Conservation (phyloP, 345 rosid genomes). For the Eucalyptus pauciflora region DNA sequence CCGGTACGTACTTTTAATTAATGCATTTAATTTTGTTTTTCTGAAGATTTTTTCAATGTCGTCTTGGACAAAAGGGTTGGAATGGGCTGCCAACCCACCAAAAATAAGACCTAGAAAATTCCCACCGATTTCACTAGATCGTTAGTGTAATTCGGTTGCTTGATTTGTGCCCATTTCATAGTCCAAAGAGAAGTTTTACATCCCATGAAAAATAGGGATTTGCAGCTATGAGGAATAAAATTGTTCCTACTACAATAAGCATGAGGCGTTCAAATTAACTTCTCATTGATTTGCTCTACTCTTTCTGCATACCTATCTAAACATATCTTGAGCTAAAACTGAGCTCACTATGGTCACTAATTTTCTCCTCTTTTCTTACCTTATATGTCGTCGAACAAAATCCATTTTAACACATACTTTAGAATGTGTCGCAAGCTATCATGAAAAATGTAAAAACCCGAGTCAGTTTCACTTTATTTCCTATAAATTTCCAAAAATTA, state of each 20-base stretch:
- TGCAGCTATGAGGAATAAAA: too few relatives aligned
- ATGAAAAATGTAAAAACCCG: not conserved
- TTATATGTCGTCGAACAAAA: not conserved
- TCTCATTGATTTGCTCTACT: not conserved
- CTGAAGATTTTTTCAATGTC: not conserved
- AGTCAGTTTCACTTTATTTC: not conserved
- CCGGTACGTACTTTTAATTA: rapidly evolving
- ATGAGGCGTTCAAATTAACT: not conserved
- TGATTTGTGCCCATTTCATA: too few relatives aligned
- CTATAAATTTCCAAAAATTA: not conserved
- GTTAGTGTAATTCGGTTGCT: rapidly evolving
- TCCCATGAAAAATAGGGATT: too few relatives aligned
- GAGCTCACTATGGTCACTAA: rapidly evolving
- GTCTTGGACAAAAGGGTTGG: not conserved
- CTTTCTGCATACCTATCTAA: not conserved
- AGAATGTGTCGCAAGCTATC: rapidly evolving
- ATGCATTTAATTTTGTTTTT: rapidly evolving
- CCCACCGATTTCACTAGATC: not conserved
- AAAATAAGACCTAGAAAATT: not conserved
- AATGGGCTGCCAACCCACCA: not conserved
- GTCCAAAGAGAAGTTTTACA: too few relatives aligned
- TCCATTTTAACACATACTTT: not conserved
- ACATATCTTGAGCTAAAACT: not conserved
- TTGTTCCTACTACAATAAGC: not conserved
- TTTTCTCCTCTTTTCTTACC: not conserved